These are phyloP conservation scores for Aspergillus felis DNA, from an alignment of 2,329 filamentous ascomycete genomes.

Conservation along the genomic window DNA sequence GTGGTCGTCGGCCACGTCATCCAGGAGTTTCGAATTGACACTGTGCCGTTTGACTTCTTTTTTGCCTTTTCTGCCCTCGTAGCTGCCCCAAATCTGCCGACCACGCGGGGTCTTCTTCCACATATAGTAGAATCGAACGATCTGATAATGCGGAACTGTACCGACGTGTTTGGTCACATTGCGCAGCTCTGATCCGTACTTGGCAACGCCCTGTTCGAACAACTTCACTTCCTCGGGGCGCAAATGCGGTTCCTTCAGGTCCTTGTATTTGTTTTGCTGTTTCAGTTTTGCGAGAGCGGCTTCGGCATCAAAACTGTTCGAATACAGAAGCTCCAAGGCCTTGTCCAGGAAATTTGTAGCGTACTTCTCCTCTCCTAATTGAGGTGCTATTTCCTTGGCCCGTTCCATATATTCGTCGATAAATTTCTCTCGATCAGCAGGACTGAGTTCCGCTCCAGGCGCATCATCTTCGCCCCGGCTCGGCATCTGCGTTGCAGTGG, in stretches of 20 bases:
- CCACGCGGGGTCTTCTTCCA: slow-evolving; percentile 95
- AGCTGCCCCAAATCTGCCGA: slow-evolving; percentile 84
- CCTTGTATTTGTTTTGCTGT: slow-evolving; percentile 62
- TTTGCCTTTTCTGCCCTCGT: slow-evolving; percentile 80
- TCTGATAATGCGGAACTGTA: slow-evolving; percentile 71
- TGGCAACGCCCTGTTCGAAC: slow-evolving; percentile 86
- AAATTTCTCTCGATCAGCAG: slow-evolving; percentile 49
- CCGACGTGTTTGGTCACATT: slow-evolving; percentile 75
- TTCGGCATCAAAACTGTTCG: slow-evolving; percentile 66
- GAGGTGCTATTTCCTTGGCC: slow-evolving; percentile 61
- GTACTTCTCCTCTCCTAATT: slow-evolving; percentile 66
- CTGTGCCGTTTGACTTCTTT: slow-evolving; percentile 69
- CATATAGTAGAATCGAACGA: slow-evolving; percentile 92
- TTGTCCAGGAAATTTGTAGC: slow-evolving; percentile 88
- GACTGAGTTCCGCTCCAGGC: slow-evolving; percentile 32
- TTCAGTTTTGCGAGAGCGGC: slow-evolving; percentile 67
- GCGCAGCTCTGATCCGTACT: slow-evolving; percentile 86
- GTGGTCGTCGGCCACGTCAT: slow-evolving; percentile 85
- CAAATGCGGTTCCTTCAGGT: slow-evolving; percentile 80
- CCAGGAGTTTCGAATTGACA: slow-evolving; percentile 70
- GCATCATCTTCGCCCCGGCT: slow-evolving; percentile 42
- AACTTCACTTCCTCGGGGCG: slow-evolving; percentile 75
- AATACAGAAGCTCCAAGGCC: slow-evolving; percentile 69
- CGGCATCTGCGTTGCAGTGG: slow-evolving; percentile 49
- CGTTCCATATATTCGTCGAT: slow-evolving; percentile 74